These are phyloP conservation scores for Scheffersomyces coipomensis DNA, from an alignment of 805 yeast genomes.

Conservation along the genomic window DNA sequence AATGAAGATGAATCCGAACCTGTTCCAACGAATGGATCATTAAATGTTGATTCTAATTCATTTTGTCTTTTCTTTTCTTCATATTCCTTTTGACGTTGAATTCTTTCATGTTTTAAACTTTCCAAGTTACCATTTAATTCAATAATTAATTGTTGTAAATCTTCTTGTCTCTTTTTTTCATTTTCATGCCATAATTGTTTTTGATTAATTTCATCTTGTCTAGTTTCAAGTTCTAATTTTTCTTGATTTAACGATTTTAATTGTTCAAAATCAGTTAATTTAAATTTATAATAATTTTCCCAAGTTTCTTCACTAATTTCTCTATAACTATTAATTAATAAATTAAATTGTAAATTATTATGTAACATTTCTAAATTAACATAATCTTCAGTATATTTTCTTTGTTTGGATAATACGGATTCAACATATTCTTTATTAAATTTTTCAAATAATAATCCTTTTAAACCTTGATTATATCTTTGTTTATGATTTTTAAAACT, in stretches of 20 bases:
- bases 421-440: conserved; percentile 31
- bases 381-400: conserved; percentile 32
- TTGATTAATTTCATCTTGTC: conserved; percentile 4
- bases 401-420: conserved; percentile 24
- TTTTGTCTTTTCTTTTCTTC: conserved; percentile 11
- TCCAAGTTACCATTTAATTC: conserved; percentile 7
- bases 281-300: conserved; percentile 38
- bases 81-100: conserved; percentile 14
- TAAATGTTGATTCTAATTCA: conserved; percentile 8
- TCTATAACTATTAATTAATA: conserved; percentile 38
- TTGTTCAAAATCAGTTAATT: conserved; percentile 39
- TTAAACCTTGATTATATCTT: conserved; percentile 23
- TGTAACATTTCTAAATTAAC: conserved; percentile 44
- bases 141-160: conserved; percentile 4
- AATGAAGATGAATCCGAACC: background rate
- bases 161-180: conserved; percentile 8
- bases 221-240: conserved; percentile 10
- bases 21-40: conserved; percentile 5
- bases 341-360: conserved; percentile 38
- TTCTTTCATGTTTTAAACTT: conserved; percentile 6
- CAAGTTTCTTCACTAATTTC: conserved; percentile 39
- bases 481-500: conserved; percentile 2
- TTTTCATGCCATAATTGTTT: conserved; percentile 8
- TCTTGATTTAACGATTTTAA: conserved; percentile 13
- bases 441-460: conserved; percentile 37